Conservation (phyloP, 257 asterid species). For the Agastache rugosa region DNA sequence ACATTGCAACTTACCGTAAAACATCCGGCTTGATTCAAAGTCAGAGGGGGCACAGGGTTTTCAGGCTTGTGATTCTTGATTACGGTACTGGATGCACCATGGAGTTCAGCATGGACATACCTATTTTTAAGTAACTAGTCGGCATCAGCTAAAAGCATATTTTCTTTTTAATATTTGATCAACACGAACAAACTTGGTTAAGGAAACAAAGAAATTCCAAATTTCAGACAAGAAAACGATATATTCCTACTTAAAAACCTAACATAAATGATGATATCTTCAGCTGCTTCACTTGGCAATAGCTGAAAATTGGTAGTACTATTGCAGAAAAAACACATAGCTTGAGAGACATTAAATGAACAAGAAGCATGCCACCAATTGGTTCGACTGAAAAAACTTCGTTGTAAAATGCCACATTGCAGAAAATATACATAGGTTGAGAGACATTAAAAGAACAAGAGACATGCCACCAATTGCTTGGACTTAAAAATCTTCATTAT, state of each 20-base stretch:
- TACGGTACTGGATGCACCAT: conserved; percentile 98
- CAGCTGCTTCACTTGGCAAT: conserved; percentile 9
- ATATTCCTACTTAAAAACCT: conserved; percentile 6
- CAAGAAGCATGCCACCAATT: background rate
- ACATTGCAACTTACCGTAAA: conserved; percentile 70
- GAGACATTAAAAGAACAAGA: too few species aligned
- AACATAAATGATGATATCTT: conserved; percentile 23
- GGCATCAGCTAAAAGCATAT: conserved; percentile 36
- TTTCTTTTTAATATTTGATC: background rate
- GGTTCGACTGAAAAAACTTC: too few species aligned
- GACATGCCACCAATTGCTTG: too few species aligned
- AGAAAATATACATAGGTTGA: too few species aligned
- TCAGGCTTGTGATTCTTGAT: conserved; percentile 97
- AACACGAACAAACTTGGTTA: conserved; percentile 25
- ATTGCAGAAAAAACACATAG: conserved; percentile 11
- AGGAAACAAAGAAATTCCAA: background rate
- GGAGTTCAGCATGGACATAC: conserved; percentile 97
- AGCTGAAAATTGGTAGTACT: conserved; percentile 7
- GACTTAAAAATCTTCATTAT: too few species aligned
- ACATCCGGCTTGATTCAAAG: conserved; percentile 96
- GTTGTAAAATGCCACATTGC: too few species aligned
- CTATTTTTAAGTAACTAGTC: conserved; percentile 46
- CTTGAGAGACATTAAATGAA: conserved; percentile 21
- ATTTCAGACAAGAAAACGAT: background rate
- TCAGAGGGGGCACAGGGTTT: conserved; percentile 88